Evolutionary conservation across 2,329 filamentous ascomycete genomes (phyloP).

Genomic region (Fusarium tanahbumbuense): DNA sequence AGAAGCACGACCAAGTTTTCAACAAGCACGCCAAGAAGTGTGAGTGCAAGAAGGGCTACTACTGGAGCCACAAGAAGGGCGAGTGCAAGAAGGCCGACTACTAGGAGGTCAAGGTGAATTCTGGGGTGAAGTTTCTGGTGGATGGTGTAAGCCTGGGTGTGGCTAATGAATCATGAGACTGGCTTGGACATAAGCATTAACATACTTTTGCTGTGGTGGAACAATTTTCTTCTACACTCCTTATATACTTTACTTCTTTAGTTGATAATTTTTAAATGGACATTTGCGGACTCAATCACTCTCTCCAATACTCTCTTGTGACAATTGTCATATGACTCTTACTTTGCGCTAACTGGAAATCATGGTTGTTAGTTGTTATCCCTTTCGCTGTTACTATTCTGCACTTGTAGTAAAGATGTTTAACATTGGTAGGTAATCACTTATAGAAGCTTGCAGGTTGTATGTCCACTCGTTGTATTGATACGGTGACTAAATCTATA

Average conservation of each 20-base stretch:
- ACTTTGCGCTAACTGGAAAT: neutral
- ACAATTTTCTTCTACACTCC: constrained; percentile 32
- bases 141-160: neutral
- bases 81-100: constrained; percentile 35
- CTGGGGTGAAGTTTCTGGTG: neutral
- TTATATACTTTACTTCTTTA: constrained; percentile 33
- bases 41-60: constrained; percentile 29
- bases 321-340: neutral
- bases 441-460: neutral
- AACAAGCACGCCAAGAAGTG: constrained; percentile 32
- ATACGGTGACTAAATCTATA: constrained; percentile 35
- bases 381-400: no score
- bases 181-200: constrained; percentile 7
- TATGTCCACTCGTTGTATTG: constrained; percentile 5
- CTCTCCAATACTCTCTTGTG: no score
- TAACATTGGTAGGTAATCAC: neutral
- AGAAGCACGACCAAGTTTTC: constrained; percentile 31
- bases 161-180: constrained; percentile 19
- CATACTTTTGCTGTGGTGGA: constrained; percentile 13
- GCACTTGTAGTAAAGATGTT: neutral
- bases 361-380: neutral
- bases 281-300: constrained; percentile 3
- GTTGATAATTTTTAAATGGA: constrained; percentile 39
- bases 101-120: neutral
- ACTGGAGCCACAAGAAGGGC: constrained; percentile 22